Base-by-base conservation (phyloP, 169 alveolate genomes). In the Plasmodium sp. region DNA sequence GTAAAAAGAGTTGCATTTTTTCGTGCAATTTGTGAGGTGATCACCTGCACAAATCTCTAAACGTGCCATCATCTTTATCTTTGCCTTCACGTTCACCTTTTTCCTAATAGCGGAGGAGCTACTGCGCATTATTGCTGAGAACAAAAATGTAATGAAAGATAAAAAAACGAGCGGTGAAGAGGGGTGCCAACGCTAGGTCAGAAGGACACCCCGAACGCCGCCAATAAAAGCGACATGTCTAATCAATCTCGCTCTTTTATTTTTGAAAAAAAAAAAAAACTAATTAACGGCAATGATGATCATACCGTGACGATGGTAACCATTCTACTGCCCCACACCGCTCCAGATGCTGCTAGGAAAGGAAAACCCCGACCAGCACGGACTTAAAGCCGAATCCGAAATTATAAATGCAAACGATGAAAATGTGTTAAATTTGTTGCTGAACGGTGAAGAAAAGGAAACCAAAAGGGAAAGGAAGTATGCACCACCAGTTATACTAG, bases 371-470 rank as follows among this genome's bases (percentile, higher is more conserved):
- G 33, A 51, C 43, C 14, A 51, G 16, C 54, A 6, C 31, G 93
- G 86, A 14, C 33, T 85, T 51, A 54, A 85, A 51, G 33, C 45
- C 22, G 58, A 85, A 75, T 51, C 85, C 10, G 93, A 85, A 54
- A 75, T 85, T 75, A 51, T 85, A 33, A 77, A 85, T 85, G 86
- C 86, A 79, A 85, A 85, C 45, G 93, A 85, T 43, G 86, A 85
- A 51, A 85, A 74, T 77, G 86, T 85, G 54, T 77, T 77, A 75
- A 85, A 85, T 75, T 74, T 85, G 80, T 22, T 85, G 36, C 62
- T 85, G 51, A 77, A 43, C 67, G 54, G 45, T n/a, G 71, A 85
- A 67, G 34, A 74, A 51, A 18, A 75, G 33, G 79, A 9, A 84
- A 18, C 27, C 58, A 43, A 10, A 27, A 39, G 80, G 7, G 45